Evolutionary conservation across 305 asterid genomes (phyloP).

Genomic region (Plantago coronopus): DNA sequence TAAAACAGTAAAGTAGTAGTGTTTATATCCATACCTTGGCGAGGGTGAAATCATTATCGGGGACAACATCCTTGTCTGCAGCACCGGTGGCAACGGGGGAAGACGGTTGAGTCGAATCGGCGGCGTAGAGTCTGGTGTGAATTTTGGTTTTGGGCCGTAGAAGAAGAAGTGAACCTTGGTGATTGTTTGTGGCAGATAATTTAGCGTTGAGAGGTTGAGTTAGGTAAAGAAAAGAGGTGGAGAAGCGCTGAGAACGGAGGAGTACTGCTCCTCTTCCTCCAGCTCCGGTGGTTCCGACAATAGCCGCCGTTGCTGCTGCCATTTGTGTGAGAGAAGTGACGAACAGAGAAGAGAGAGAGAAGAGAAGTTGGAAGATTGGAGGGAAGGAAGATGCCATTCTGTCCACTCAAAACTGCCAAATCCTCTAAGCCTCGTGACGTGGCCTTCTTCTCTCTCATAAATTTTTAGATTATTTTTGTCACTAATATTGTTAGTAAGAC

Average conservation of each 20-base stretch:
- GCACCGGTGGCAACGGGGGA: constrained; percentile 27
- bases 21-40: too few species aligned
- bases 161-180: constrained; percentile 24
- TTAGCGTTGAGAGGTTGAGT: constrained; percentile 18
- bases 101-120: constrained; percentile 69
- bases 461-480: neutral
- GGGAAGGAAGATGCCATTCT: too few species aligned
- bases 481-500: too few species aligned
- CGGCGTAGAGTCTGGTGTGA: constrained; percentile 43
- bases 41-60: constrained; percentile 70
- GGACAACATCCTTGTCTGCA: constrained; percentile 42
- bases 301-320: constrained; percentile 14
- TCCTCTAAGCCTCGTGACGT: constrained; percentile 39
- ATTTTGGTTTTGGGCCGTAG: constrained; percentile 18
- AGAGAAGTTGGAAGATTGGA: constrained; percentile 21
- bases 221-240: constrained; percentile 28
- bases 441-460: constrained; percentile 32
- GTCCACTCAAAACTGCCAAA: constrained; percentile 46
- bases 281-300: constrained; percentile 18
- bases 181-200: constrained; percentile 14
- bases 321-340: constrained; percentile 9
- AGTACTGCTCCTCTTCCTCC: constrained; percentile 35
- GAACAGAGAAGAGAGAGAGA: constrained; percentile 33
- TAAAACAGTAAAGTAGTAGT: neutral
- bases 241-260: constrained; percentile 33